Percentiles rank a stretch among this genome's conserved stretches.
Evolutionary conservation across 768 basidiomycete species (phyloP).

Genomic region (Xerocomellus intermedius): DNA sequence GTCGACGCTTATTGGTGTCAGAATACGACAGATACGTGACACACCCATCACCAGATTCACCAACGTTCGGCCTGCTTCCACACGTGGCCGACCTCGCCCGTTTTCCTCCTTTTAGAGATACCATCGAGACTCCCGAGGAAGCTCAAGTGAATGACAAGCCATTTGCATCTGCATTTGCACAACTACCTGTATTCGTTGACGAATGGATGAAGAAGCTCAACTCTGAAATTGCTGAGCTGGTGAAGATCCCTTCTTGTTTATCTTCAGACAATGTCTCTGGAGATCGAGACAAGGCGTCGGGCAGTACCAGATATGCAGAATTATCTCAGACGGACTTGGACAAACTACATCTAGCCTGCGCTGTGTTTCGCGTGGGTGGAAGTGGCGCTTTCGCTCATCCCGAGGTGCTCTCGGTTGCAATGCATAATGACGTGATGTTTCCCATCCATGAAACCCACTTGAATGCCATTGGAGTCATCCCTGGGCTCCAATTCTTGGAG

Average conservation of each 20-base stretch:
- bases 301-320: neutral
- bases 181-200: constrained; percentile 6
- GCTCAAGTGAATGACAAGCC: neutral
- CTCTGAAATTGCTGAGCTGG: constrained; percentile 4
- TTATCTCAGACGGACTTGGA: neutral
- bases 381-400: neutral
- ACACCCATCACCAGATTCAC: constrained; percentile 1
- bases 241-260: constrained; percentile 9
- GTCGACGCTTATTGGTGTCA: constrained; percentile 1
- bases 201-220: constrained; percentile 9
- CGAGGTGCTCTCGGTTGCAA: constrained; percentile 1
- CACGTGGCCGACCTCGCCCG: constrained; percentile 12
- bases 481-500: neutral
- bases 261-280: neutral
- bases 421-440: neutral
- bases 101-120: constrained; percentile 11
- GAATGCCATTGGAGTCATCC: neutral
- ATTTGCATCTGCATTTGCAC: constrained; percentile 13
- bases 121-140: constrained; percentile 5
- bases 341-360: constrained; percentile 11
- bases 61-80: constrained; percentile 10
- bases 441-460: neutral
- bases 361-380: constrained; percentile 5
- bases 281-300: neutral
- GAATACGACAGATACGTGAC: constrained; percentile 15